Base-by-base conservation (phyloP, 2,329 filamentous ascomycete species). In the Trichoderma oligosporum region DNA sequence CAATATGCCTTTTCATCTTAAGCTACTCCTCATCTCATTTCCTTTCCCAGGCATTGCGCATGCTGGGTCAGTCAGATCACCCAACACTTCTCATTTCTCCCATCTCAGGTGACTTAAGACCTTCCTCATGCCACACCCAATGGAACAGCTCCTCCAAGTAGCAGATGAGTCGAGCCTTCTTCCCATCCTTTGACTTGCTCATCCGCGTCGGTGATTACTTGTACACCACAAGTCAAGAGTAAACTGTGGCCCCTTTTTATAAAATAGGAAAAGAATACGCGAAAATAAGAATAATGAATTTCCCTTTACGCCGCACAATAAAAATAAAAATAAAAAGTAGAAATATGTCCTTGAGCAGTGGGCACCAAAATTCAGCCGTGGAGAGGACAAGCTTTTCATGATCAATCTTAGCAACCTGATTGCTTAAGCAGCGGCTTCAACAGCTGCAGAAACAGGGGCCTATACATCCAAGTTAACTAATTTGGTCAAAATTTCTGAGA, bases 391-490 rank as follows among this genome's bases (percentile, higher is more conserved):
- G 14, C 20, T 2, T 36, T 27, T 49, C 25, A 18, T 51, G 22
- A n/a, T 44, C 41, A 38, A 53, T 35, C 27, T n/a, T 38, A 16
- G 33, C 33, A 38, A 36, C 14, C 49, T 16, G 12, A 9, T 11
- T 22, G 33, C 59, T 64, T 66, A 76, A 55, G 73, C 70, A 22
- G 68, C 61, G n/a, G 73, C 66, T 57, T 75, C 73, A 39, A 73
- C 68, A 22, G 70, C 65, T 63, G 71, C 71, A 20, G 69, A 57
- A 33, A 68, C 62, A 60, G 67, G 53, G 61, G 65, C 61, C 66
- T 70, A 51, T 25, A 2, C 7, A 12, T n/a, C 22, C 18, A 20
- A 24, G 12, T 44, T 41, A 44, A 45, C n/a, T n/a, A 7, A 35
- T 36, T 11, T 36, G 12, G 11, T 42, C 31, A 25, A 20, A n/a